Base-by-base conservation (phyloP, 495 filamentous ascomycete genomes). In the Trichoderma reesei region DNA sequence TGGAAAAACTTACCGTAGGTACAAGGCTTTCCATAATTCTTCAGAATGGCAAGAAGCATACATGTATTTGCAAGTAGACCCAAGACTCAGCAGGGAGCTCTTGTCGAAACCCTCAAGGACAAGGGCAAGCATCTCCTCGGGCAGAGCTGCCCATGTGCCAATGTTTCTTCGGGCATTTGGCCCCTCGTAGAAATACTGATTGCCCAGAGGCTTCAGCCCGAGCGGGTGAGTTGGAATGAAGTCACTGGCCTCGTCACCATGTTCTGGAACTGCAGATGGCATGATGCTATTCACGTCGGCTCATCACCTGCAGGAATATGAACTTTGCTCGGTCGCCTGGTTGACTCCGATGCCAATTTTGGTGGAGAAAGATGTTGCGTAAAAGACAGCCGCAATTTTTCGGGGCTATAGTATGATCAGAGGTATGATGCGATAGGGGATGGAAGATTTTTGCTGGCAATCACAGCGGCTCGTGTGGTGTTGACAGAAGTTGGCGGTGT, bases 11-110 rank as follows among this genome's bases (percentile, higher is more conserved):
- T 88, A 98, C 94, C 85, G 80, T 67, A 96, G 79, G 68, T 92
- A 95, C 10, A 96, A 74, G 26, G 85, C 71, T 75, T 94, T 94
- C 94, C 94, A 98, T 34, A 98, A 72, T 65, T 98, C 94, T 65
- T 98, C 94, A 39, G 83, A 83, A 44, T 88, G 80, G 48, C 88
- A 88, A 72, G 92, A 94, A 8, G 92, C 94, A 79, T 92, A 95
- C 16, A 97, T 80, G 39, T 90, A 89, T 72, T 88, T 91, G 77
- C 94, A 97, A 5, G 93, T 89, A 60, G 82, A 82, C n/a, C 91
- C 90, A 33, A 97, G 72, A 5, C 78, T 72, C 63, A 86, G 72
- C 60, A 98, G 75, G 54, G 81, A 78, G 36, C 68, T 64, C 51
- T 81, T 78, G 69, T 95, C 87, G 20, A 98, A 78, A 67, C 74